phyloP scores from a whole-genome alignment of 1,284 basidiomycete species.

The Moesziomyces aphidis region DNA sequence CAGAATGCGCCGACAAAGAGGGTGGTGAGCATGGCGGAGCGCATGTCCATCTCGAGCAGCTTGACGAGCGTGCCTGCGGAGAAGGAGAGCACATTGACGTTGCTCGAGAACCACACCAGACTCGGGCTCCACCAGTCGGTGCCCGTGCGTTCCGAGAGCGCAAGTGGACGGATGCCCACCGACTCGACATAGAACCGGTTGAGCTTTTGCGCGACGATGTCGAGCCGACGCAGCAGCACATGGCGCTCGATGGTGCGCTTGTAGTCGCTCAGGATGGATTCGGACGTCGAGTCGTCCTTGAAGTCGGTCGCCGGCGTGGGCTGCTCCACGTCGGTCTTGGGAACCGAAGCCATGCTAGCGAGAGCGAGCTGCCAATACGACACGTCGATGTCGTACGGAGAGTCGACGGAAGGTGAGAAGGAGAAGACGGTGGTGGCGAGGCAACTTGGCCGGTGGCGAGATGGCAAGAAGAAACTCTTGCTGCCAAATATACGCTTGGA shows the following conservation, averaged over 20 bases:
- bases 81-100: constrained; percentile 70
- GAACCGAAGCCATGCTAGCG: background rate
- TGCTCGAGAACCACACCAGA: constrained; percentile 62
- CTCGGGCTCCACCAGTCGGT: constrained; percentile 70
- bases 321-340: constrained; percentile 36
- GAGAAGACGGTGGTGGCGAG: no score
- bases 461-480: background rate
- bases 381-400: no score
- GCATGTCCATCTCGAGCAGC: constrained; percentile 73
- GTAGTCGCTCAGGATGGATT: constrained; percentile 32
- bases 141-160: constrained; percentile 31
- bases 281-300: constrained; percentile 9
- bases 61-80: constrained; percentile 74
- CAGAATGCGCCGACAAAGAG: constrained; percentile 68
- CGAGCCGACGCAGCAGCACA: constrained; percentile 20
- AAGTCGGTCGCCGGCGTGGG: constrained; percentile 1
- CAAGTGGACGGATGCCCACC: constrained; percentile 51
- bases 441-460: background rate
- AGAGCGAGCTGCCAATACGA: no score
- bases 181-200: constrained; percentile 36
- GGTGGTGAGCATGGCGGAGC: constrained; percentile 68
- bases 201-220: constrained; percentile 27
- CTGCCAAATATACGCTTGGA: no score
- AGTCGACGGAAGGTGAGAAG: no score
- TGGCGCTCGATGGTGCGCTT: constrained; percentile 26